Evolutionary conservation across 208 protist species (phyloP), one percentile per base, ranked within the genome.

Genomic region (Crithidia sp.): DNA sequence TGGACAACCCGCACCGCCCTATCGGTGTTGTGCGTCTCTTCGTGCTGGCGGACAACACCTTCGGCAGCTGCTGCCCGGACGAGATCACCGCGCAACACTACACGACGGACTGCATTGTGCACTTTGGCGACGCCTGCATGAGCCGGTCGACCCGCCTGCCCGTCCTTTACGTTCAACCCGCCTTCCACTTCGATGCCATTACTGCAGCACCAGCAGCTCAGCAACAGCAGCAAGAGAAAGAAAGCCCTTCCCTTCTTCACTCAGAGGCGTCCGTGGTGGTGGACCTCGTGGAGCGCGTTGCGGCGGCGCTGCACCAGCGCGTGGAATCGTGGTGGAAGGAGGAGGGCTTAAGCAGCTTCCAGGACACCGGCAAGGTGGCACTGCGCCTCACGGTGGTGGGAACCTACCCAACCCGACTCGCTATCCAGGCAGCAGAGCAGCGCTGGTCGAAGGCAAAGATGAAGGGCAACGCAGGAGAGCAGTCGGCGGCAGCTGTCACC

Each of bases 61-160:
- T 97, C 71, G 93, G 87, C 45, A 91, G 88, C 61, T 98, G 95
- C 80, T 98, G 95, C 79, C 87, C 91, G 0, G 95, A 98, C 67
- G 92, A 95, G 71, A 91, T 98, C 55, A 96, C 92, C 0, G 90
- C 95, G 9, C 87, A 94, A 72, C 95, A 98, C 71, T 91, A 94
- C 78, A 44, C 61, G 17, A 78, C 79, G 12, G 88, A 98, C 37
- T 92, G 83, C 64, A 94, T 98, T 65, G 79, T 97, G 62, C 93
- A 98, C 79, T 98, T 95, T 83, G 95, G 95, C 5, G 80, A 92
- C 17, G 89, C 93, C 16, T 98, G 95, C 79, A 87, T 94, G 80
- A 97, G 88, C 67, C 79, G 81, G 45, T 87, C 84, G n/a, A 87
- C 87, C 10, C 80, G 91, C 10, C 82, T 95, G 37, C 93, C 93